Base-by-base conservation (phyloP, 2,329 filamentous ascomycete species). In the Aspergillus unguis region DNA sequence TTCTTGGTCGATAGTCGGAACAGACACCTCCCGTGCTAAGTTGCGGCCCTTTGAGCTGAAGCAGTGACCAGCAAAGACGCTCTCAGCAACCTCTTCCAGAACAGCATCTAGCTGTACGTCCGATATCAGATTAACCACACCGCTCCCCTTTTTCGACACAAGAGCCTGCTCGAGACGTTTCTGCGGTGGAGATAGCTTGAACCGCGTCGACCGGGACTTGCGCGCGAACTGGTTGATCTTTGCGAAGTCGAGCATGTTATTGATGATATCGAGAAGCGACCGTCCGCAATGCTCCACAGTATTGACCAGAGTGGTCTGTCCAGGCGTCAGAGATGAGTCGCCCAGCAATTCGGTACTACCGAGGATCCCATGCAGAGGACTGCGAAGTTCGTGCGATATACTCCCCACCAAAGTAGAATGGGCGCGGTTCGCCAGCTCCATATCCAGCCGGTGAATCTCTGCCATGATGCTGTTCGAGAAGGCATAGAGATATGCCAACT, bases 261-360 rank as follows among this genome's bases (percentile, higher is more conserved):
- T 70, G 40, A 77, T 68, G 0, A 71, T 74, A 43, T 75, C 73
- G 1, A 76, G 58, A 0, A 77, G 58, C 0, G 74, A 75, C 2
- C 68, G 65, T 1, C 71, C 74, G 53, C 73, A 77, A 6, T 62
- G 69, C 31, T 69, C 65, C 17, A 76, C 68, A 0, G 72, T 70
- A 33, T 68, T 59, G 1, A 72, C 59, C 49, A 72, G 52, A 3
- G 62, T 62, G 11, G 58, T 57, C 32, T 72, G 69, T 4, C 61
- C 57, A 9, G 62, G 58, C 7, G 59, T 60, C 35, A 65, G 59
- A 2, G 55, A 58, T 1, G 66, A 64, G 33, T 71, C 70, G 31
- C 61, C 55, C 5, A 71, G 55, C 9, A 72, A 55, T 33, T 72
- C 68, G 10, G 64, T 57, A 0, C 60, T 67, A 4, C 67, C 69